Percentiles rank a stretch among this genome's conserved stretches.
These are phyloP conservation scores for Tylopilus felleus DNA, from an alignment of 768 basidiomycete genomes.

Conservation along the genomic window DNA sequence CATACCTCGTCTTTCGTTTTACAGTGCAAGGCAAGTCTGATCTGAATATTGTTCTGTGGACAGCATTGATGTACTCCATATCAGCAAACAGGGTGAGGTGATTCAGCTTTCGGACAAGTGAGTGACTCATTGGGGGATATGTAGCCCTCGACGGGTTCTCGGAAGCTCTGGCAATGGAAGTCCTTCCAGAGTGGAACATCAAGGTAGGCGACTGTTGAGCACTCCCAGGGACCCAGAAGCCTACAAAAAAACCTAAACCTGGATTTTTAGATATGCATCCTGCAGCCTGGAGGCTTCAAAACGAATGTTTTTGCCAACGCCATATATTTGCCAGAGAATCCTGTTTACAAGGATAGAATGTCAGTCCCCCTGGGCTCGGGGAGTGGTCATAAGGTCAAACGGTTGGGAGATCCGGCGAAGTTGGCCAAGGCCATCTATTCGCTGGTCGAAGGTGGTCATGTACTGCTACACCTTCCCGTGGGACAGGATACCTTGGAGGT, in stretches of 20 bases:
- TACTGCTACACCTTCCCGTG: slow-evolving; percentile 11
- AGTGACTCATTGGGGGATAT: background rate
- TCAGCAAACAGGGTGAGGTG: slow-evolving; percentile 18
- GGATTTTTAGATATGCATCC: slow-evolving; percentile 12
- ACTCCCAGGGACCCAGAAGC: background rate
- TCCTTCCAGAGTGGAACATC: slow-evolving; percentile 45
- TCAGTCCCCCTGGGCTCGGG: background rate
- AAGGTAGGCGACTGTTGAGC: background rate
- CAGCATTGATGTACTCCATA: background rate
- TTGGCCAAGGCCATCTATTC: slow-evolving; percentile 1
- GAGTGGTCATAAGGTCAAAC: background rate
- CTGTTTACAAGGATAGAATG: background rate
- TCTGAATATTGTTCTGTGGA: background rate
- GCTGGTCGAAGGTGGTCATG: background rate
- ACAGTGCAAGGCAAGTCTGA: slow-evolving; percentile 15
- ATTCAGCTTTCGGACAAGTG: background rate
- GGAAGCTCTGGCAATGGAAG: slow-evolving; percentile 32
- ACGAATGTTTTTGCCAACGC: background rate
- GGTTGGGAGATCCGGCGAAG: slow-evolving; percentile 5
- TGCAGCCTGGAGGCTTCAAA: slow-evolving; percentile 15
- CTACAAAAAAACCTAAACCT: background rate
- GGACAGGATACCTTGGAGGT: slow-evolving; percentile 7
- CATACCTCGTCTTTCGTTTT: slow-evolving; percentile 8
- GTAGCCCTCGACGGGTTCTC: slow-evolving; percentile 36
- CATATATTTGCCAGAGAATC: slow-evolving; percentile 1